phyloP scores from a whole-genome alignment of 2,329 filamentous ascomycete species.

The Cytospora piceae region DNA sequence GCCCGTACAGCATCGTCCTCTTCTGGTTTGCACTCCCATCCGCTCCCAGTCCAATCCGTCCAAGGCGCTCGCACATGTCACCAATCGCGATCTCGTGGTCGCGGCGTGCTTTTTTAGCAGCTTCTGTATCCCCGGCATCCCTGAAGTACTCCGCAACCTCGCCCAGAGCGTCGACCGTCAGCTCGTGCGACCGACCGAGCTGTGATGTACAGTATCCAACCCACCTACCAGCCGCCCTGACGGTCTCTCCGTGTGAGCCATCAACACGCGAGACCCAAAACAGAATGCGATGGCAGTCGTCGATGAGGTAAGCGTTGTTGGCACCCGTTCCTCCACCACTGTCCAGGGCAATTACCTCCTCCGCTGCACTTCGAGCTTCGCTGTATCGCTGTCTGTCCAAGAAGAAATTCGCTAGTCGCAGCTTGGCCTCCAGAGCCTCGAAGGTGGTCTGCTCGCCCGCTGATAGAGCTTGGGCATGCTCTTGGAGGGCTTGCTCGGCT shows the following conservation, averaged over 20 bases:
- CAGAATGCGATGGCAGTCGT: conserved; percentile 17
- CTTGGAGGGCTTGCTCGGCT: neutral
- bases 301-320: conserved; percentile 16
- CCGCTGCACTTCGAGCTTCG: neutral
- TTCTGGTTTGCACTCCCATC: conserved; percentile 6
- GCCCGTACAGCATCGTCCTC: conserved; percentile 16
- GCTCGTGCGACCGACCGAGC: conserved; percentile 16
- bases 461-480: neutral
- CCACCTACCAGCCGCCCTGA: neutral
- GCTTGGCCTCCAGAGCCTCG: conserved; percentile 15
- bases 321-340: neutral
- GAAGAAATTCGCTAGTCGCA: conserved; percentile 17
- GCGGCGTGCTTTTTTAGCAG: neutral
- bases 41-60: neutral
- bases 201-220: conserved; percentile 7
- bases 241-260: neutral
- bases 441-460: neutral
- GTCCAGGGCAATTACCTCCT: neutral
- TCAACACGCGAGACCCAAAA: conserved; percentile 7
- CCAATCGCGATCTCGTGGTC: conserved; percentile 6
- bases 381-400: conserved; percentile 7
- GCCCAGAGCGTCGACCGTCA: conserved; percentile 21
- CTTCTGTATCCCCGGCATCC: neutral
- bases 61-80: conserved; percentile 17
- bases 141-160: conserved; percentile 10